Conservation (phyloP, 2,329 filamentous ascomycete genomes). For the Fusarium buxicola region DNA sequence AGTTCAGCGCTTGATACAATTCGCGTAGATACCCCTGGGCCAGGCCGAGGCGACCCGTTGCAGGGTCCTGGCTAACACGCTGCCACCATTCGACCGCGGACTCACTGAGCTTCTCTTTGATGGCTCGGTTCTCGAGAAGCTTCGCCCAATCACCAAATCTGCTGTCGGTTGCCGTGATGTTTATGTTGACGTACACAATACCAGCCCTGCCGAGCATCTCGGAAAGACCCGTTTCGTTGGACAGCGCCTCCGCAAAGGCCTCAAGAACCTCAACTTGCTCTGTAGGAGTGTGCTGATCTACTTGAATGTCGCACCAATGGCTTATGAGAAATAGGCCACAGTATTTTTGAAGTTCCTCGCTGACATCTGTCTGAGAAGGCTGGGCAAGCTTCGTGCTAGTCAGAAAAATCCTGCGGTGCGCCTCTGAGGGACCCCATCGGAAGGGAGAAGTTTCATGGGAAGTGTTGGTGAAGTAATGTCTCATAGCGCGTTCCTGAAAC, state of each 20-base stretch:
- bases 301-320: constrained; percentile 33
- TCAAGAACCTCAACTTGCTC: constrained; percentile 42
- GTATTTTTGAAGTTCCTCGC: neutral
- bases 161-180: neutral
- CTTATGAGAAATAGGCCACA: neutral
- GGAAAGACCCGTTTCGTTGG: constrained; percentile 26
- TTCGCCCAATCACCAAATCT: neutral
- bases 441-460: constrained; percentile 13
- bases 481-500: constrained; percentile 48
- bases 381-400: constrained; percentile 27
- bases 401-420: constrained; percentile 42
- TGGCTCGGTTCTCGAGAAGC: rapidly evolving
- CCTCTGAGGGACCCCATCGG: constrained; percentile 36
- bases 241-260: constrained; percentile 29
- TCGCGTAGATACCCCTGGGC: constrained; percentile 4
- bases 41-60: neutral
- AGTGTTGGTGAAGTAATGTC: constrained; percentile 38
- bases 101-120: neutral
- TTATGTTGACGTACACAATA: neutral
- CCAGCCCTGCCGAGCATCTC: constrained; percentile 25
- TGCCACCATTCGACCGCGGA: constrained; percentile 9
- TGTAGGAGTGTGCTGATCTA: constrained; percentile 20
- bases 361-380: neutral
- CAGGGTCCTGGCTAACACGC: neutral
- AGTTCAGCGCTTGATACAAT: neutral